Conservation (phyloP, 1,284 basidiomycete species). For the Cerrena zonata region DNA sequence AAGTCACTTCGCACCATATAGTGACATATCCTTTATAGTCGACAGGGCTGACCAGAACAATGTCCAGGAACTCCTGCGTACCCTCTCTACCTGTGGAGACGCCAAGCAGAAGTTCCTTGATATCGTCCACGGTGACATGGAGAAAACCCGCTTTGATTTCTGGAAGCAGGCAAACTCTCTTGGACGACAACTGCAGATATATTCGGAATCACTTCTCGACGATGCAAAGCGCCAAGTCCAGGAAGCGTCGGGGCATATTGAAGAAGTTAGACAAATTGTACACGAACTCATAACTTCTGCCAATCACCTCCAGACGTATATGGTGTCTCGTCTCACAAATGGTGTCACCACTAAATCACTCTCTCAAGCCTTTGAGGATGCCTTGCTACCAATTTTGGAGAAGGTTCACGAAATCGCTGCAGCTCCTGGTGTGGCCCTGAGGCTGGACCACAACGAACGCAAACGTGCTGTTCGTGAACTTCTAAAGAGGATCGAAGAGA, state of each 20-base stretch:
- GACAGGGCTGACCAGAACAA: not conserved
- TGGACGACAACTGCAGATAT: not conserved
- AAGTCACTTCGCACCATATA: too few relatives aligned
- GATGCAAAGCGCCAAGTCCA: not conserved
- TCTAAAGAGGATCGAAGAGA: conserved; percentile 11
- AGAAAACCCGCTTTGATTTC: not conserved
- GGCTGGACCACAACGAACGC: conserved; percentile 15
- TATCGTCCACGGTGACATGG: not conserved
- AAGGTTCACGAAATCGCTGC: conserved; percentile 18
- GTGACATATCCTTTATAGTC: not conserved
- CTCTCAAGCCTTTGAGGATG: conserved; percentile 2
- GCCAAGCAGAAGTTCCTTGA: not conserved
- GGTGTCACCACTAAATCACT: not conserved
- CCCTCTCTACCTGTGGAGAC: not conserved
- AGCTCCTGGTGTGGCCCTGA: conserved; percentile 17
- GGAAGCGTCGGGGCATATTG: not conserved
- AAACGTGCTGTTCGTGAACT: conserved; percentile 7
- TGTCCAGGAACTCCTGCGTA: not conserved
- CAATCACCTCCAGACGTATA: not conserved
- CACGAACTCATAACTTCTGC: not conserved
- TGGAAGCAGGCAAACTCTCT: not conserved
- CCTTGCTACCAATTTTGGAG: conserved; percentile 10
- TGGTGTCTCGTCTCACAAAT: not conserved
- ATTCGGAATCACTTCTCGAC: not conserved
- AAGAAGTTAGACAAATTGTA: not conserved